Conservation (phyloP, 306 rosid species). For the Quercus berberidifolia region DNA sequence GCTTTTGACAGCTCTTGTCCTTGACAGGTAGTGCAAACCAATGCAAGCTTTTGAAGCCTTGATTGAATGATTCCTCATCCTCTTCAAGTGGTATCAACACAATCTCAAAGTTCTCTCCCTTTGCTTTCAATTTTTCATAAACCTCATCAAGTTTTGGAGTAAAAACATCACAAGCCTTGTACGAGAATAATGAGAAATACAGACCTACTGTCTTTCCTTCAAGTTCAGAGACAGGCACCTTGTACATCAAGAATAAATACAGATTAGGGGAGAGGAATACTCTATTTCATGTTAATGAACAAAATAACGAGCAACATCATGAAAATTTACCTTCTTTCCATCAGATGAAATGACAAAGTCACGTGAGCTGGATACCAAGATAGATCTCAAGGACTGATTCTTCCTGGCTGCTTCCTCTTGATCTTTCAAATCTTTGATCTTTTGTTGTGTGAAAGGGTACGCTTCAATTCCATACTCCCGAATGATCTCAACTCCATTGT, state of each 20-base stretch:
- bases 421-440: slow-evolving; percentile 27
- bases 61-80: slow-evolving; percentile 44
- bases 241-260: slow-evolving; percentile 12
- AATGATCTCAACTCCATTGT: slow-evolving; percentile 23
- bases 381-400: slow-evolving; percentile 37
- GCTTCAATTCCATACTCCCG: slow-evolving; percentile 43
- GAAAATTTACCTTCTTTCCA: slow-evolving; percentile 41
- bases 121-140: slow-evolving; percentile 53
- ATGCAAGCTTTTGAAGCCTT: slow-evolving; percentile 35
- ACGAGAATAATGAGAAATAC: slow-evolving; percentile 39
- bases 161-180: slow-evolving; percentile 24
- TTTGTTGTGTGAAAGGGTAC: slow-evolving; percentile 36
- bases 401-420: slow-evolving; percentile 28
- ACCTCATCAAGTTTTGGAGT: slow-evolving; percentile 45
- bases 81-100: slow-evolving; percentile 50
- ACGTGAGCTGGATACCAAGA: slow-evolving; percentile 46
- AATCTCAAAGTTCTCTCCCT: slow-evolving; percentile 59
- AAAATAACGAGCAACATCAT: not conserved
- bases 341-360: slow-evolving; percentile 54
- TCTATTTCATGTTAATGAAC: not conserved
- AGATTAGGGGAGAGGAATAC: slow-evolving; percentile 13
- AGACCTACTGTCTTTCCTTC: slow-evolving; percentile 67
- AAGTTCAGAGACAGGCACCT: slow-evolving; percentile 61
- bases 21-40: slow-evolving; percentile 64
- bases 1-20: slow-evolving; percentile 42